Conservation (phyloP, 371 early-diverging fungal genomes). For the Lichtheimia corymbifera region DNA sequence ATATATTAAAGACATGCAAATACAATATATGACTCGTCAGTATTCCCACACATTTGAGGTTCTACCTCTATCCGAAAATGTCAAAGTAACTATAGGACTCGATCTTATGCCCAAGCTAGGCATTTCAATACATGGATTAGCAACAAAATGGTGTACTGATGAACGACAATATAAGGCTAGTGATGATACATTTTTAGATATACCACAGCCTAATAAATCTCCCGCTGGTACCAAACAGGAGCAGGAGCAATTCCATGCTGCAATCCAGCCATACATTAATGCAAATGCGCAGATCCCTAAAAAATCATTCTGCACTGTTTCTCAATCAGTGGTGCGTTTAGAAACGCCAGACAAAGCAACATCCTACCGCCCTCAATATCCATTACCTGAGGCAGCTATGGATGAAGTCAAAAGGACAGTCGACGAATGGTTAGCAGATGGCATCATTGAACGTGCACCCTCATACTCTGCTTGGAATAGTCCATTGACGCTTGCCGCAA, state of each 20-base stretch:
- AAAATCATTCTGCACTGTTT: slow-evolving; percentile 18
- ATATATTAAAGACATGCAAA: neutral
- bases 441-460: neutral
- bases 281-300: slow-evolving; percentile 12
- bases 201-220: neutral
- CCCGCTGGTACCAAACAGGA: neutral
- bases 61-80: neutral
- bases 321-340: slow-evolving; percentile 14
- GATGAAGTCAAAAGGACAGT: slow-evolving; percentile 6
- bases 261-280: neutral
- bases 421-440: slow-evolving; percentile 6
- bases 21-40: neutral
- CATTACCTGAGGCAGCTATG: slow-evolving; percentile 2
- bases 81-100: neutral
- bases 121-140: neutral
- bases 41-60: neutral
- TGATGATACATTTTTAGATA: neutral
- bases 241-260: neutral
- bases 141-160: neutral
- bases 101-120: neutral
- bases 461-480: slow-evolving; percentile 17
- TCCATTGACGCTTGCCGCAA: slow-evolving; percentile 22
- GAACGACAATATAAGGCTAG: neutral
- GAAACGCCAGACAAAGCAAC: slow-evolving; percentile 5
- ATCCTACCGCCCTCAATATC: slow-evolving; percentile 15